phyloP scores from a whole-genome alignment of 371 early-diverging fungal genomes.

The Rhizopus delemar region DNA sequence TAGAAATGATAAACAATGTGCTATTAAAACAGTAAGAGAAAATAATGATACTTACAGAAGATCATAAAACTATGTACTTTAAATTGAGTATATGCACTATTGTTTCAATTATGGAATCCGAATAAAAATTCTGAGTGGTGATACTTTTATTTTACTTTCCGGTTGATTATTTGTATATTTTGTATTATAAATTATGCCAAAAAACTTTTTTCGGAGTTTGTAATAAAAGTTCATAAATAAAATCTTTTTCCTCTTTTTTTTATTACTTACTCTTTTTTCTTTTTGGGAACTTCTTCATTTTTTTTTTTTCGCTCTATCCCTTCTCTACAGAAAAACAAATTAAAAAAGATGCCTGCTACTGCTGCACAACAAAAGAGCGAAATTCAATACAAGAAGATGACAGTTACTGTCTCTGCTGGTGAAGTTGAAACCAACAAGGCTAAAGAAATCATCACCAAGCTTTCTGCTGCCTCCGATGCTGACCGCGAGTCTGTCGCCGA shows the following conservation, averaged over 20 bases:
- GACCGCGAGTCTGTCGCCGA: conserved; percentile 58
- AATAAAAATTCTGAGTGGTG: background rate
- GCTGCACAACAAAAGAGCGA: conserved; percentile 38
- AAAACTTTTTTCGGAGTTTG: background rate
- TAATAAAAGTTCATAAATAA: background rate
- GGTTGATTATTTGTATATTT: background rate
- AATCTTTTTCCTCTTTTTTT: conserved; percentile 5
- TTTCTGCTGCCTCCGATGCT: conserved; percentile 58
- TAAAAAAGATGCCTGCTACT: conserved; percentile 9
- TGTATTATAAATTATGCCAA: conserved; percentile 1
- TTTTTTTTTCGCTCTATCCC: conserved; percentile 1
- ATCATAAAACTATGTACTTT: too few species aligned
- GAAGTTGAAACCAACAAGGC: conserved; percentile 44
- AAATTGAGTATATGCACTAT: background rate
- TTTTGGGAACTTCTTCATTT: conserved; percentile 4
- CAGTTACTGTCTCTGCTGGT: conserved; percentile 31
- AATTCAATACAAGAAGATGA: conserved; percentile 43
- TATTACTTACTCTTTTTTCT: conserved; percentile 2
- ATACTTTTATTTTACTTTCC: background rate
- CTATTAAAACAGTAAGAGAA: background rate
- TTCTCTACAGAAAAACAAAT: conserved; percentile 2
- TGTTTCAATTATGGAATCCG: conserved; percentile 1
- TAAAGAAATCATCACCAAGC: conserved; percentile 43
- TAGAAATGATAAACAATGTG: background rate
- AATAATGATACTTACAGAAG: too few species aligned